These are phyloP conservation scores for Sordariomycetes sp. DNA, from an alignment of 2,329 filamentous ascomycete species.

Conservation along the genomic window DNA sequence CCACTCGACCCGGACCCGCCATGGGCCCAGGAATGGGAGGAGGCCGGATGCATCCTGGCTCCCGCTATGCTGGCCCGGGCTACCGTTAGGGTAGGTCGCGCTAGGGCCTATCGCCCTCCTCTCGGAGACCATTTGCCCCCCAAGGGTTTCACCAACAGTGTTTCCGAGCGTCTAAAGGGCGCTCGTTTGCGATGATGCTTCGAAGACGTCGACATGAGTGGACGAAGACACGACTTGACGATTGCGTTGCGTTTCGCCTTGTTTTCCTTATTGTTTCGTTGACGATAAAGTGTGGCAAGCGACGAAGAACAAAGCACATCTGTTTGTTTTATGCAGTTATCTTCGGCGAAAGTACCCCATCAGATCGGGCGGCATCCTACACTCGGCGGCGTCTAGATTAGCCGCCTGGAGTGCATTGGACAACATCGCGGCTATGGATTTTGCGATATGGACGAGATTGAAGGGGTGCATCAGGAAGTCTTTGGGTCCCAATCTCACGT, in stretches of 20 bases:
- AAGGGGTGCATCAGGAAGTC: constrained; percentile 6
- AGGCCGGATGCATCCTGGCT: constrained; percentile 43
- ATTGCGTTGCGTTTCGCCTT: background rate
- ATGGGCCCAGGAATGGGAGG: constrained; percentile 52
- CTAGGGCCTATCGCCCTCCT: constrained; percentile 1
- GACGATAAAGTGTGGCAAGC: background rate
- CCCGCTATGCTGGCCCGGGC: constrained; percentile 41
- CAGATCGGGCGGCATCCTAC: constrained; percentile 48
- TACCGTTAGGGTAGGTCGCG: constrained; percentile 37
- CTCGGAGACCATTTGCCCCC: background rate
- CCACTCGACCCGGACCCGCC: constrained; percentile 80
- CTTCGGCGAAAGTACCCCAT: constrained; percentile 36
- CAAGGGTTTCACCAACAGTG: background rate
- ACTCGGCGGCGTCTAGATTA: constrained; percentile 29
- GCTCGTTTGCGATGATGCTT: background rate
- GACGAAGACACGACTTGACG: background rate
- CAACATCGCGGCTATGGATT: constrained; percentile 50
- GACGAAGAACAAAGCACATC: background rate
- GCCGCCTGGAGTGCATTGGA: constrained; percentile 44
- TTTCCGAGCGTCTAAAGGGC: background rate
- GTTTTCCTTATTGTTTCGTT: background rate
- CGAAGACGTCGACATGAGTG: background rate
- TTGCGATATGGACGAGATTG: constrained; percentile 34
- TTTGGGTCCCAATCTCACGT: background rate
- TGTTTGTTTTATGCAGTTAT: constrained; percentile 25